Base-by-base conservation (phyloP, 192 early-diverging fungal species). In the Linnemannia elongata region DNA sequence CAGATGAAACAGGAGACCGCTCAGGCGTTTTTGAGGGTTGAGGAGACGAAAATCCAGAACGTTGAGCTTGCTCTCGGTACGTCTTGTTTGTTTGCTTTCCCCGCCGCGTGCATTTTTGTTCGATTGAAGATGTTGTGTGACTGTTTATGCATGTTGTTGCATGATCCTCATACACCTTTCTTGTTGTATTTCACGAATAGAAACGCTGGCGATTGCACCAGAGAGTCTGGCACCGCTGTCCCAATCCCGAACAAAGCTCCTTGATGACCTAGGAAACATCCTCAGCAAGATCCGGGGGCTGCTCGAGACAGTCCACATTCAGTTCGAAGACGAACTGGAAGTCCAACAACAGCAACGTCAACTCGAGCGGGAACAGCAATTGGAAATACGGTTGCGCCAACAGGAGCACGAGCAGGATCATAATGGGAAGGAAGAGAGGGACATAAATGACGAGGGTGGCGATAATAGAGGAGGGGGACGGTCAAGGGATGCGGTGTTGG, bases 1-100 rank as follows among this genome's bases (percentile, higher is more conserved):
- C 30, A 52, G 22, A 72, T 79, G 45, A 71, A 49, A 79, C 78
- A 72, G 33, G 78, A 79, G 33, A 79, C 70, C 73, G 52, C 52
- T 41, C 69, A 60, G 49, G 71, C 71, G 0, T 1, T 55, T 13
- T n/a, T 79, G n/a, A 39, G 18, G 36, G 70, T 66, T 17, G 78
- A 79, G 52, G 78, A 79, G 38, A 35, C 38, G 6, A 30, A 52
- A 9, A 17, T 71, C 6, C 69, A 79, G 20, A 39, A 24, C 8
- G 39, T 72, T 1, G 69, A 79, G 70, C 36, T 72, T 33, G 78
- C 70, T 35, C 27, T 70, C 2, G 78, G 70, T 72, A 22, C 60
- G 20, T n/a, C 30, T 47, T 45, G n/a, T 69, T n/a, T 36, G 6
- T 44, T 38, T 72, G 24, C 0, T 44, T 72, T 72, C 41, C 41